These are phyloP conservation scores for Oryza glaberrima DNA, from an alignment of 176 grass and related monocot genomes.

Conservation along the genomic window DNA sequence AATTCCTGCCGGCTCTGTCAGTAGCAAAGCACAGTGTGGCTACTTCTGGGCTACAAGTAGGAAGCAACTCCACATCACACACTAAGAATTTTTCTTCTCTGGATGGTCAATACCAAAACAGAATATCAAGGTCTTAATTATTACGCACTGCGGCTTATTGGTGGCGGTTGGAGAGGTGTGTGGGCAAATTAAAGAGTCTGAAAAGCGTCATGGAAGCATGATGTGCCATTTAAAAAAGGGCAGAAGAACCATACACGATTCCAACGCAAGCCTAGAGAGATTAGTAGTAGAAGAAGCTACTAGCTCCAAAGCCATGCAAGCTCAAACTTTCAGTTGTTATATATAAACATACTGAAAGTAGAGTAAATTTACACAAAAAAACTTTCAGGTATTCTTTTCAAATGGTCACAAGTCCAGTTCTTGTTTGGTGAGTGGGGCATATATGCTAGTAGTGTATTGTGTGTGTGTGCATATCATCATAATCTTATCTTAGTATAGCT, in stretches of 20 bases:
- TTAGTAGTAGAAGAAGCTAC: slow-evolving; percentile 21
- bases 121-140: slow-evolving; percentile 40
- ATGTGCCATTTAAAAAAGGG: slow-evolving; percentile 7
- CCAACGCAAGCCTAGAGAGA: slow-evolving; percentile 26
- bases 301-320: slow-evolving; percentile 21
- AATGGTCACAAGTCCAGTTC: not conserved
- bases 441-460: not conserved
- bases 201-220: not conserved
- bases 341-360: not conserved
- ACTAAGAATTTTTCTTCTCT: slow-evolving; percentile 8
- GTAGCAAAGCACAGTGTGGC: not conserved
- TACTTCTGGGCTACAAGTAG: slow-evolving; percentile 26
- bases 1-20: not conserved
- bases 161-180: slow-evolving; percentile 48
- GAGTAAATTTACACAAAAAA: not conserved
- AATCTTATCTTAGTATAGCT: slow-evolving; percentile 28
- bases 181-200: slow-evolving; percentile 8
- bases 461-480: not conserved
- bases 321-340: slow-evolving; percentile 14
- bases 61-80: slow-evolving; percentile 3
- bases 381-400: not conserved
- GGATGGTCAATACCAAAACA: slow-evolving; percentile 10
- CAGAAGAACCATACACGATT: not conserved
- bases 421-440: not conserved
- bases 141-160: slow-evolving; percentile 21